phyloP scores from a whole-genome alignment of 1,284 basidiomycete genomes.

The Stereum hirsutum region DNA sequence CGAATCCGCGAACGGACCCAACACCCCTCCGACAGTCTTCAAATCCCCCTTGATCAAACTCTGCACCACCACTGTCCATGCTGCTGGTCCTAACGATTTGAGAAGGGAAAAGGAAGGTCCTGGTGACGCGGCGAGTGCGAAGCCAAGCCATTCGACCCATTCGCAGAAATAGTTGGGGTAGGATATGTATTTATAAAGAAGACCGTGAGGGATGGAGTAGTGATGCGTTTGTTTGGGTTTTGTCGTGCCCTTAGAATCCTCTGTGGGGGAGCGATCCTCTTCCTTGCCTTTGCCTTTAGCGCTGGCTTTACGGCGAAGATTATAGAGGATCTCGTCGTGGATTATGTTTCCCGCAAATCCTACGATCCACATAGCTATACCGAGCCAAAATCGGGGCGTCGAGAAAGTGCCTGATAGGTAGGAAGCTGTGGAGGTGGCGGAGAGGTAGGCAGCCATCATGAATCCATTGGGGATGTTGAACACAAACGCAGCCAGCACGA shows the following conservation, averaged over 20 bases:
- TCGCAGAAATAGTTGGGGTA: constrained; percentile 93
- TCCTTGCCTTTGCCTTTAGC: constrained; percentile 26
- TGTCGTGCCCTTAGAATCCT: too few relatives aligned
- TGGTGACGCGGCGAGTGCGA: constrained; percentile 57
- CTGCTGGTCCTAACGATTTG: constrained; percentile 15
- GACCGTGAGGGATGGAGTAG: constrained; percentile 81
- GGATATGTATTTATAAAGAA: constrained; percentile 73
- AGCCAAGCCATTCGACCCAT: constrained; percentile 83
- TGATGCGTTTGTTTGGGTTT: constrained; percentile 28
- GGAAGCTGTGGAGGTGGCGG: constrained; percentile 37
- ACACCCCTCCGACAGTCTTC: constrained; percentile 18
- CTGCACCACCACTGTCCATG: constrained; percentile 17
- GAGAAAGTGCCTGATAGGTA: constrained; percentile 27
- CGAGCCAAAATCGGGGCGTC: constrained; percentile 49
- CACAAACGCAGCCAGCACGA: constrained; percentile 44
- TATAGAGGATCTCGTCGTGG: constrained; percentile 84
- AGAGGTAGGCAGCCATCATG: constrained; percentile 62
- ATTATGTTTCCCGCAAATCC: constrained; percentile 76
- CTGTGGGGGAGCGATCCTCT: constrained; percentile 7
- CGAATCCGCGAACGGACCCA: constrained; percentile 28
- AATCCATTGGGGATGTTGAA: constrained; percentile 76
- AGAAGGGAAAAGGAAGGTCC: constrained; percentile 20
- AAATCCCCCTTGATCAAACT: constrained; percentile 12
- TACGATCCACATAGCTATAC: constrained; percentile 53
- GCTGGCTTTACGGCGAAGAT: constrained; percentile 46